Evolutionary conservation across 768 basidiomycete genomes (phyloP).

Genomic region (Calvatia gigantea): DNA sequence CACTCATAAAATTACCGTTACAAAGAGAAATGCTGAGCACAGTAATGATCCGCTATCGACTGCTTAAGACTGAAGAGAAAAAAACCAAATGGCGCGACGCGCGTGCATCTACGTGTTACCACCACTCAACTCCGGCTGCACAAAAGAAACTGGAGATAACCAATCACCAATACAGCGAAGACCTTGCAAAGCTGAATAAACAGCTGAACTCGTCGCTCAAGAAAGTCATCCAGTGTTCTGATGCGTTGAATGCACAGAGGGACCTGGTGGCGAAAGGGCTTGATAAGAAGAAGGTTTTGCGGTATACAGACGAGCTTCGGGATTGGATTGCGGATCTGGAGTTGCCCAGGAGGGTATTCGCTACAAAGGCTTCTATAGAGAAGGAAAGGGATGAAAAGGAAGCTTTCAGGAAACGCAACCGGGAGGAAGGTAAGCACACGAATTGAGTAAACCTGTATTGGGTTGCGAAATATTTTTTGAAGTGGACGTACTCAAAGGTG

Average conservation of each 20-base stretch:
- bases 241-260: conserved; percentile 5
- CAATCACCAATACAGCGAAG: conserved; percentile 4
- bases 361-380: neutral
- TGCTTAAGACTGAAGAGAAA: conserved; percentile 6
- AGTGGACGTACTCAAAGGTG: neutral
- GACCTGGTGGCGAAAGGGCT: conserved; percentile 2
- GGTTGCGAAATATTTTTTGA: neutral
- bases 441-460: neutral
- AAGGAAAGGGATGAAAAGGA: neutral
- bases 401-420: neutral
- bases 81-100: conserved; percentile 9
- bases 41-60: neutral
- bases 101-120: conserved; percentile 7
- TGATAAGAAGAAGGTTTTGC: conserved; percentile 12
- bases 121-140: conserved; percentile 8
- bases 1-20: neutral
- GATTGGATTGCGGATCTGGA: conserved; percentile 13
- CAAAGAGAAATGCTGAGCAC: neutral
- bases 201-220: conserved; percentile 3
- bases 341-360: conserved; percentile 2
- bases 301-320: conserved; percentile 14
- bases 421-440: neutral
- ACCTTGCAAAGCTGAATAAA: neutral
- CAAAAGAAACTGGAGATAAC: conserved; percentile 10
- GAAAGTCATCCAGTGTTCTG: conserved; percentile 6